Percentiles rank a stretch among this genome's conserved stretches.
Evolutionary conservation across 2,329 filamentous ascomycete genomes (phyloP).

Genomic region (Cordyceps fumosorosea): DNA sequence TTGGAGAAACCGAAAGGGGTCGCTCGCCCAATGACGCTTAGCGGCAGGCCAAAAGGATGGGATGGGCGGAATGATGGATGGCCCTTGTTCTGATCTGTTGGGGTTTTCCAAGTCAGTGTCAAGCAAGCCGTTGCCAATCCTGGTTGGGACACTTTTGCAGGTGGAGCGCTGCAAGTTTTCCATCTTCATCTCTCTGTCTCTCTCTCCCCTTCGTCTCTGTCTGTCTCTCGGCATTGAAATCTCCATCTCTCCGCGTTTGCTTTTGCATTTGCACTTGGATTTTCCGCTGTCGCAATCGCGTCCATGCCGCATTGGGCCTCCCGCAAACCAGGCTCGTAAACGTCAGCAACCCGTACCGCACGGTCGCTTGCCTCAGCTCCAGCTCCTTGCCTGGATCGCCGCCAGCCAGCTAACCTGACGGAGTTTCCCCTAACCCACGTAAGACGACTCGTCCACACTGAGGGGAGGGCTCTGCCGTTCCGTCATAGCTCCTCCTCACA

Average conservation of each 20-base stretch:
- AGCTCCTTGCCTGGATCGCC: not conserved
- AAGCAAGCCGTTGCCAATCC: not conserved
- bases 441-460: not conserved
- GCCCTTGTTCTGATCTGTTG: slow-evolving; percentile 7
- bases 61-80: not conserved
- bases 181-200: not conserved
- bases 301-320: not conserved
- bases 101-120: slow-evolving; percentile 1
- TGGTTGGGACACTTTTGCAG: too few relatives aligned
- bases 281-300: not conserved
- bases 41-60: slow-evolving; percentile 1
- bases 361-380: not conserved
- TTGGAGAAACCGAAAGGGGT: not conserved
- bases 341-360: not conserved
- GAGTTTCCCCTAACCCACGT: not conserved
- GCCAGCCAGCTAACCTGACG: not conserved
- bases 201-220: not conserved
- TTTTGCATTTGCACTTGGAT: not conserved
- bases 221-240: not conserved
- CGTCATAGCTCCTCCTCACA: not conserved
- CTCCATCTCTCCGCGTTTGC: not conserved
- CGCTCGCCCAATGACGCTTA: not conserved
- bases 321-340: not conserved
- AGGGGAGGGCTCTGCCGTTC: not conserved
- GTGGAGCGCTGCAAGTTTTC: not conserved